Evolutionary conservation across 768 basidiomycete genomes (phyloP), one percentile per base, ranked within the genome.

Genomic region (Glaciozyma martinii): DNA sequence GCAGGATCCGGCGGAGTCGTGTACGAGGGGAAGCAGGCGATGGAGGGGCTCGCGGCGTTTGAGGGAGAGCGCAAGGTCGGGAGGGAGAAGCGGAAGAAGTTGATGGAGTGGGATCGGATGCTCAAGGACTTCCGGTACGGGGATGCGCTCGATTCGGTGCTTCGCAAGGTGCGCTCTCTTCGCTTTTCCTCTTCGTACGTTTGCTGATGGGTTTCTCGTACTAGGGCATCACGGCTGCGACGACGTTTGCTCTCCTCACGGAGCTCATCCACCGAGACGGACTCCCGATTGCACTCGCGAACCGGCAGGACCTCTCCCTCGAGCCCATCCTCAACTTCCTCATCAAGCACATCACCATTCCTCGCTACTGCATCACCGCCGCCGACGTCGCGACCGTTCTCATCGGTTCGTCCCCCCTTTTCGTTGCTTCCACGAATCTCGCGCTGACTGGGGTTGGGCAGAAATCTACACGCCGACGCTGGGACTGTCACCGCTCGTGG

Each of bases 111-210:
- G 77, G 95, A 99, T 76, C 83, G 83, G 72, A 79, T 90, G 59
- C 80, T 99, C 56, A 98, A 98, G 76, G 80, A 79, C 46, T 99
- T 98, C 81, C 89, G 89, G 74, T 98, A 99, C 76, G 87, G 87
- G 12, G 90, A 90, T 43, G 95, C 95, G 7, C 78, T 99, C 61
- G 94, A 99, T 77, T 85, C 90, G 8, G 92, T 93, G 18, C 77
- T 98, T 63, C 84, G 84, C 72, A 90, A 90, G 81, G 55, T 40
- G 37, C 89, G 88, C 46, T 29, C 32, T 29, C 30, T 25, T 37
- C 23, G n/a, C 42, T 29, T 40, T 12, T 60, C 21, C 37, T 47
- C 23, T 23, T 44, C 30, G 2, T 18, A 23, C 13, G 53, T 25
- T 10, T 56, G 56, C n/a, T 55, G 18, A 70, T 56, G 30, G 40